These are phyloP conservation scores for Cystofilobasidium macerans DNA, from an alignment of 768 basidiomycete species.

Conservation along the genomic window DNA sequence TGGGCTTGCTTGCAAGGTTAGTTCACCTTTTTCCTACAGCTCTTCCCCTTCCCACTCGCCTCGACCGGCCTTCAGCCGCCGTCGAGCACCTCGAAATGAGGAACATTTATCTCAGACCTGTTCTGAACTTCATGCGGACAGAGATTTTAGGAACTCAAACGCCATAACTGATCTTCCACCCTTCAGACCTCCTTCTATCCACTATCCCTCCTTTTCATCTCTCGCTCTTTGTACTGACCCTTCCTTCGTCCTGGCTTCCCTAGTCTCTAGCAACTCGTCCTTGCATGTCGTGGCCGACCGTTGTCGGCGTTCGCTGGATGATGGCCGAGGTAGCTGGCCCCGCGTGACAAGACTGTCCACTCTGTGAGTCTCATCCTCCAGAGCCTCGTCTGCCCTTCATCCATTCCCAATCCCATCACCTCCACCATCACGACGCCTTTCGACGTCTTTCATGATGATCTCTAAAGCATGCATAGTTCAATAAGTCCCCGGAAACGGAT, in stretches of 20 bases:
- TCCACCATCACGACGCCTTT: neutral
- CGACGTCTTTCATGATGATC: neutral
- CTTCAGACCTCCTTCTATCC: neutral
- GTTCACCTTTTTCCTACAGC: no score
- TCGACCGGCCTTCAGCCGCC: neutral
- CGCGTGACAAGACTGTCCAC: no score
- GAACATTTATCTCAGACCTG: constrained; percentile 4
- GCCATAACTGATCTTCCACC: neutral
- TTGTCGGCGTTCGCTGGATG: no score
- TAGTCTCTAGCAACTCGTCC: no score
- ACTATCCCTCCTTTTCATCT: neutral
- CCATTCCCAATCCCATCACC: no score
- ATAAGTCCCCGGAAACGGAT: no score
- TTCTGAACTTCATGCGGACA: neutral
- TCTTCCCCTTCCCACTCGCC: neutral
- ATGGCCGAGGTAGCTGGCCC: no score
- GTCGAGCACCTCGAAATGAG: neutral
- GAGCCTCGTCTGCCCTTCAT: neutral
- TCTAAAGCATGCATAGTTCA: constrained; percentile 10
- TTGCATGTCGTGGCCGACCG: no score
- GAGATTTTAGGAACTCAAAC: constrained; percentile 10
- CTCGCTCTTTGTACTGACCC: neutral
- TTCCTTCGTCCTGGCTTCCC: neutral
- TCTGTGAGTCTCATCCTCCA: no score
- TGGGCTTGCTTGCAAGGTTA: no score